Conservation (phyloP, 2,329 filamentous ascomycete genomes). For the Aspergillus sp. region DNA sequence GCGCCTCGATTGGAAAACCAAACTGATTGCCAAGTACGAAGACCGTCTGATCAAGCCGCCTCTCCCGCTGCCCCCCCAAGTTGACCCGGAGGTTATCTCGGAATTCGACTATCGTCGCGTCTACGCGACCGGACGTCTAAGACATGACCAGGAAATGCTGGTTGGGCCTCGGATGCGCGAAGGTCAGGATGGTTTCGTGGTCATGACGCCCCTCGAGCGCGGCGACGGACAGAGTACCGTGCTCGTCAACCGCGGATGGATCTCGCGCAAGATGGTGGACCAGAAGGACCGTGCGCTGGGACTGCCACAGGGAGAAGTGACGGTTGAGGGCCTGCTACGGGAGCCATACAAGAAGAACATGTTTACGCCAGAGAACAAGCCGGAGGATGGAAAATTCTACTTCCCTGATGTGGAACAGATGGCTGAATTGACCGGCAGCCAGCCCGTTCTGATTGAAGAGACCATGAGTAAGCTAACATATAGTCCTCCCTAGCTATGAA, state of each 20-base stretch:
- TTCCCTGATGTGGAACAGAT: constrained; percentile 94
- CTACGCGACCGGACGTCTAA: constrained; percentile 67
- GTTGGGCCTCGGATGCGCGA: constrained; percentile 87
- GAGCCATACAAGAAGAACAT: constrained; percentile 97
- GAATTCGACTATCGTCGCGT: constrained; percentile 94
- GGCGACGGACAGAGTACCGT: constrained; percentile 63
- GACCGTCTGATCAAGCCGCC: constrained; percentile 85
- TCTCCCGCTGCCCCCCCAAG: constrained; percentile 75
- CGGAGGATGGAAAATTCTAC: constrained; percentile 82
- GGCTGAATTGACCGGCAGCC: constrained; percentile 76
- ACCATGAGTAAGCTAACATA: constrained; percentile 70
- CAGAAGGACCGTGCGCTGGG: constrained; percentile 64
- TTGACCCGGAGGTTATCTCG: constrained; percentile 76
- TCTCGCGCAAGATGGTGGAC: constrained; percentile 69
- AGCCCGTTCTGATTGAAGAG: constrained; percentile 91
- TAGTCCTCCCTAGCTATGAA: background rate
- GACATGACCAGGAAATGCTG: constrained; percentile 95
- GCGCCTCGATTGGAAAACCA: constrained; percentile 89
- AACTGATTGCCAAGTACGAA: constrained; percentile 86
- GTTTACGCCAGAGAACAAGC: constrained; percentile 90
- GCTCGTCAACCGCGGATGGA: constrained; percentile 89
- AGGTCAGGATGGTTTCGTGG: constrained; percentile 85
- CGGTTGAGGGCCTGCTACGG: constrained; percentile 78
- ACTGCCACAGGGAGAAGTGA: constrained; percentile 68
- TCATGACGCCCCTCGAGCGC: constrained; percentile 86